A percentile compares a stretch with the other conserved stretches of the same genome.
phyloP scores from a whole-genome alignment of 2,329 filamentous ascomycete genomes.

The Nemania abortiva region DNA sequence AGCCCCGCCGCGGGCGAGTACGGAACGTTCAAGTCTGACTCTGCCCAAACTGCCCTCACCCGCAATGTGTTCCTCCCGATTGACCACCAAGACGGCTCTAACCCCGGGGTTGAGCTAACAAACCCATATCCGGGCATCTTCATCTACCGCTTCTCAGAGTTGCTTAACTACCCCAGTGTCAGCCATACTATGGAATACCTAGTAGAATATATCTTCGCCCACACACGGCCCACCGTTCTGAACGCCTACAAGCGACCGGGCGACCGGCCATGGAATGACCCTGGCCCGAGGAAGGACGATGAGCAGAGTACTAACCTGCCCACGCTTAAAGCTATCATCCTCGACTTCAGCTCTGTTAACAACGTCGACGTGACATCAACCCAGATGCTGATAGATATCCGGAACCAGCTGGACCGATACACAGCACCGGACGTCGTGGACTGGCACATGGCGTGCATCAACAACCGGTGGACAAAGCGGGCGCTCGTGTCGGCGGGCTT shows the following conservation, averaged over 20 bases:
- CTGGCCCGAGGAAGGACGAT: slow-evolving; percentile 72
- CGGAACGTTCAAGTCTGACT: slow-evolving; percentile 64
- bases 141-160: slow-evolving; percentile 94
- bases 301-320: slow-evolving; percentile 67
- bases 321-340: slow-evolving; percentile 86
- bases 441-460: slow-evolving; percentile 96
- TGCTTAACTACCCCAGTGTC: slow-evolving; percentile 96
- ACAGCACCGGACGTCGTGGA: slow-evolving; percentile 84
- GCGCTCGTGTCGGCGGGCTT: slow-evolving; percentile 90
- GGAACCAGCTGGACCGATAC: slow-evolving; percentile 92
- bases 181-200: slow-evolving; percentile 88
- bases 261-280: slow-evolving; percentile 96
- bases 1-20: slow-evolving; percentile 64
- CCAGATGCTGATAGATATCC: slow-evolving; percentile 92
- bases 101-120: slow-evolving; percentile 83
- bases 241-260: slow-evolving; percentile 73
- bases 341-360: slow-evolving; percentile 94
- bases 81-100: slow-evolving; percentile 89
- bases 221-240: slow-evolving; percentile 82
- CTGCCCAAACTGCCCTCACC: slow-evolving; percentile 47
- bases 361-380: slow-evolving; percentile 94
- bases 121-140: slow-evolving; percentile 92
- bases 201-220: slow-evolving; percentile 72
- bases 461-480: slow-evolving; percentile 94
- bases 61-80: slow-evolving; percentile 90